phyloP scores from a whole-genome alignment of 805 yeast species.

The Grigorovia humatica region DNA sequence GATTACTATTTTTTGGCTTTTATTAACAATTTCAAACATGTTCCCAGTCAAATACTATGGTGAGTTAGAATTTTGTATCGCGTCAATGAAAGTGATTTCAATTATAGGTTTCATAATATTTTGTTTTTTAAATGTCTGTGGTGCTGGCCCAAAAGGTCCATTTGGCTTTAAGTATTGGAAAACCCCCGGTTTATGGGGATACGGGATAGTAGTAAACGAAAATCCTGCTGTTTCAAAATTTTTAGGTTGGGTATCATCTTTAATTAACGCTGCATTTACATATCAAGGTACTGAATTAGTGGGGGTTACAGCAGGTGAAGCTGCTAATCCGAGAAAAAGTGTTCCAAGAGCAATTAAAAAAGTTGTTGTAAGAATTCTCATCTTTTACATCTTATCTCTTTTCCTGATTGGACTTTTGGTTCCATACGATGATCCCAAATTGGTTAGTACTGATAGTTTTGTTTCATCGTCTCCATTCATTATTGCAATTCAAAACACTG shows the following conservation, averaged over 20 bases:
- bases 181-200: slow-evolving; percentile 63
- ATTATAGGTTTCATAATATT: slow-evolving; percentile 55
- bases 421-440: slow-evolving; percentile 50
- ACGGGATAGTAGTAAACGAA: slow-evolving; percentile 40
- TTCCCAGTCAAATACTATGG: slow-evolving; percentile 60
- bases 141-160: slow-evolving; percentile 54
- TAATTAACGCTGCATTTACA: slow-evolving; percentile 60
- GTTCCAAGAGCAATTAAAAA: slow-evolving; percentile 59
- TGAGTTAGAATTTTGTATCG: slow-evolving; percentile 63
- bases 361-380: slow-evolving; percentile 49
- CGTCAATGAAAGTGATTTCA: slow-evolving; percentile 50
- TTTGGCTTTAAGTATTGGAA: slow-evolving; percentile 70
- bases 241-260: slow-evolving; percentile 53
- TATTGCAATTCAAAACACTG: slow-evolving; percentile 54
- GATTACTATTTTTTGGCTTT: slow-evolving; percentile 51
- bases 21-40: slow-evolving; percentile 41
- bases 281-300: slow-evolving; percentile 66
- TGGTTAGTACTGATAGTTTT: slow-evolving; percentile 27
- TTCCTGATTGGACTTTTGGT: slow-evolving; percentile 57
- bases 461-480: slow-evolving; percentile 55
- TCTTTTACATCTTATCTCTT: slow-evolving; percentile 51
- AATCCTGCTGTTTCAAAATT: slow-evolving; percentile 33
- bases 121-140: slow-evolving; percentile 55
- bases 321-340: slow-evolving; percentile 49
- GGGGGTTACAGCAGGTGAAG: slow-evolving; percentile 62